Conservation (phyloP, 108 stramenopile species). For the Skeletonema tropicum region DNA sequence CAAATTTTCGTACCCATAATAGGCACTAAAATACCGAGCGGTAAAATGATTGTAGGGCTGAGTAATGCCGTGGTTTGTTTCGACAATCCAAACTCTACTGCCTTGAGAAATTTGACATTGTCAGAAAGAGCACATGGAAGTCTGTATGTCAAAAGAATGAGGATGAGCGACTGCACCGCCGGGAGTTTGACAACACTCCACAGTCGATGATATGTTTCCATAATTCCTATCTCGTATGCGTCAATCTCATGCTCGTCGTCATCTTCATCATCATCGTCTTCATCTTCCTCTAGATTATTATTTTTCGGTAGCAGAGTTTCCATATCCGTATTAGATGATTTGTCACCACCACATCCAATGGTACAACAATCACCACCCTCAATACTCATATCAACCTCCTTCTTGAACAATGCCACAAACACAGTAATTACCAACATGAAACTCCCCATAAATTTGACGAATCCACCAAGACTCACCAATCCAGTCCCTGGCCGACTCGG, state of each 20-base stretch:
- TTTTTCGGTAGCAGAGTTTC: constrained; percentile 35
- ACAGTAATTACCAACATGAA: constrained; percentile 92
- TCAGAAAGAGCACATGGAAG: constrained; percentile 82
- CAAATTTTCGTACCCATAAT: constrained; percentile 79
- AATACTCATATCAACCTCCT: constrained; percentile 59
- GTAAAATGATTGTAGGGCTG: constrained; percentile 85
- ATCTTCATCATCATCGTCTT: constrained; percentile 45
- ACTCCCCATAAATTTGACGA: constrained; percentile 92
- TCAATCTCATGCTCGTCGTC: constrained; percentile 86
- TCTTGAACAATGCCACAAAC: constrained; percentile 91
- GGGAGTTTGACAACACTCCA: constrained; percentile 87
- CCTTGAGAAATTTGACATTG: constrained; percentile 92
- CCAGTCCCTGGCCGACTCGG: constrained; percentile 63
- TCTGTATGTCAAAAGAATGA: constrained; percentile 91
- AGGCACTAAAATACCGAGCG: constrained; percentile 85
- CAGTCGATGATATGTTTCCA: constrained; percentile 85
- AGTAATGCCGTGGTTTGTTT: constrained; percentile 87
- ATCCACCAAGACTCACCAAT: constrained; percentile 84
- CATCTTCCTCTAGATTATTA: constrained; percentile 3
- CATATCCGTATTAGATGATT: constrained; percentile 24
- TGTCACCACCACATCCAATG: constrained; percentile 13
- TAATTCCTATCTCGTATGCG: constrained; percentile 82
- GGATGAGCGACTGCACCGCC: constrained; percentile 79
- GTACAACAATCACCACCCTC: constrained; percentile 32
- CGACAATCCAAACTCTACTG: constrained; percentile 81